A percentile compares a stretch with the other conserved stretches of the same genome.
phyloP scores from a whole-genome alignment of 2,329 filamentous ascomycete species.

The Colletotrichum sp. region DNA sequence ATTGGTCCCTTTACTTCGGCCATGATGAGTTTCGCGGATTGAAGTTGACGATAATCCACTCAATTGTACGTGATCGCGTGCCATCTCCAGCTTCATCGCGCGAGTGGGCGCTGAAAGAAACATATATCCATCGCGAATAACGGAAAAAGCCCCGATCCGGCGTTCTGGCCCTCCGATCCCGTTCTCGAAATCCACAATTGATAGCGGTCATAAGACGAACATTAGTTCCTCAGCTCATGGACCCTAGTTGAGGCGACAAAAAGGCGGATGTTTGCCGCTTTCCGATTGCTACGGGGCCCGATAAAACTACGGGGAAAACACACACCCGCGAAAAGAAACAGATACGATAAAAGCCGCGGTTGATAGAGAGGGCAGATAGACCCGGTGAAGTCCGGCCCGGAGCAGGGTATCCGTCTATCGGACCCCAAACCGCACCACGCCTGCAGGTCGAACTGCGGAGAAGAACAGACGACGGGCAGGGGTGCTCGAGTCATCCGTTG shows the following conservation, averaged over 20 bases:
- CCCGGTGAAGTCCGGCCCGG: conserved; percentile 17
- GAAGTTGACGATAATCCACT: background rate
- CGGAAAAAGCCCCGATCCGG: background rate
- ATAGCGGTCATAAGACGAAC: conserved; percentile 9
- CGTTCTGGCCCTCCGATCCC: background rate
- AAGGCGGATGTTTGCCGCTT: background rate
- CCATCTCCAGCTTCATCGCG: background rate
- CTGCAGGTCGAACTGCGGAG: conserved; percentile 10
- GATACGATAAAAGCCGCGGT: conserved; percentile 1
- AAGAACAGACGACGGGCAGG: background rate
- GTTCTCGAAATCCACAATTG: conserved; percentile 7
- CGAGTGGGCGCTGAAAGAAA: background rate
- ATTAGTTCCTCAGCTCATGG: background rate
- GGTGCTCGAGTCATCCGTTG: background rate
- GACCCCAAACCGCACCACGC: background rate
- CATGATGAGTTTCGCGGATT: background rate
- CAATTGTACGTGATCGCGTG: background rate
- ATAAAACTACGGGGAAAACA: background rate
- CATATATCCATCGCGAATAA: conserved; percentile 7
- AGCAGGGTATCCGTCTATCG: background rate
- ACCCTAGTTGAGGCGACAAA: conserved; percentile 1
- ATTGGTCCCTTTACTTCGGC: background rate
- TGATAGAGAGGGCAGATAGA: background rate
- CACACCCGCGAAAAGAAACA: background rate
- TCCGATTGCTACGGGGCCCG: background rate